Percentiles rank a stretch among this genome's conserved stretches.
Conservation (phyloP, 192 early-diverging fungal genomes). For the Coemansia sp. region DNA sequence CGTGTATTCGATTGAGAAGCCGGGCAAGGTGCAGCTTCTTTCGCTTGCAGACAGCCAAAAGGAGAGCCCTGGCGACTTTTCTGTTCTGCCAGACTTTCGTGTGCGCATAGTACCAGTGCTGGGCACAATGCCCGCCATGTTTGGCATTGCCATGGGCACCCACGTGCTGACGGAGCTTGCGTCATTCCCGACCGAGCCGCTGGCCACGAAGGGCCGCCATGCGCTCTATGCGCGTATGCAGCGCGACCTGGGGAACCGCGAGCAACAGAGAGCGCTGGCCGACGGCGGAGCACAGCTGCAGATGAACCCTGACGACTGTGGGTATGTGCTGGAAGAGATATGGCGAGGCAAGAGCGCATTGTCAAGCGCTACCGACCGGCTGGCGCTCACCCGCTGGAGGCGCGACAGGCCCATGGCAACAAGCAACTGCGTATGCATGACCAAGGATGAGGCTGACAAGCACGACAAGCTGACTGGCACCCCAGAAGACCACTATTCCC, state of each 20-base stretch:
- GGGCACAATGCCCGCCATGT: conserved; percentile 91
- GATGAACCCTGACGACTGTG: conserved; percentile 64
- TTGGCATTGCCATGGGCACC: conserved; percentile 90
- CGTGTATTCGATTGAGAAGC: conserved; percentile 95
- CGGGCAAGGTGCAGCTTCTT: conserved; percentile 84
- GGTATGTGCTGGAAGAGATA: conserved; percentile 87
- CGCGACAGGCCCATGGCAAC: conserved; percentile 60
- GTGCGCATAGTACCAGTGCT: conserved; percentile 80
- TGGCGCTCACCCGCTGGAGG: conserved; percentile 79
- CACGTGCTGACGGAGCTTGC: conserved; percentile 73
- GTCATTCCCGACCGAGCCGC: conserved; percentile 65
- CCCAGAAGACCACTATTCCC: conserved; percentile 41
- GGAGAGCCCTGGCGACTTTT: conserved; percentile 83
- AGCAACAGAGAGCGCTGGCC: conserved; percentile 24
- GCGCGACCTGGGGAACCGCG: conserved; percentile 67
- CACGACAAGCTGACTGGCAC: conserved; percentile 39
- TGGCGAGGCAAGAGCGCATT: conserved; percentile 79
- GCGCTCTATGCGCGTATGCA: conserved; percentile 71
- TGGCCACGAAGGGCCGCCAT: conserved; percentile 73
- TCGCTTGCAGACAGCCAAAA: conserved; percentile 83
- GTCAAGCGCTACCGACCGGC: conserved; percentile 71
- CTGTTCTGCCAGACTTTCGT: conserved; percentile 91
- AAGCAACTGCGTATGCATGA: conserved; percentile 82
- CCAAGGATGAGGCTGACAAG: conserved; percentile 70
- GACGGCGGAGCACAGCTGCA: conserved; percentile 38